A percentile compares a stretch with the other conserved stretches of the same genome.
Conservation (phyloP, 2,329 filamentous ascomycete species). For the Neofusicoccum cordaticola region DNA sequence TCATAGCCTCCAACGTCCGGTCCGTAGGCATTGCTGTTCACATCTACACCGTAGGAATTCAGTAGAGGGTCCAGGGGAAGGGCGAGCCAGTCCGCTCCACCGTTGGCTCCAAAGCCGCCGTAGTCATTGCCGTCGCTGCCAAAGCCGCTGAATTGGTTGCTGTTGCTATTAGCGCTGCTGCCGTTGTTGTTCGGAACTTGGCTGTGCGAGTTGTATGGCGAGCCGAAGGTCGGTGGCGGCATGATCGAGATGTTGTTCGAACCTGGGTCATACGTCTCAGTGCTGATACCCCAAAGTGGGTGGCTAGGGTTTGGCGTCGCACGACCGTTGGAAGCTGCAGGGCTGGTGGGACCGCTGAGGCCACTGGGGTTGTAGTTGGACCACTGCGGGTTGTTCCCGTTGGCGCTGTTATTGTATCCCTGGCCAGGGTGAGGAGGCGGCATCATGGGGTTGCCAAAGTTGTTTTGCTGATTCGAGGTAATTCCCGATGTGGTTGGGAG, state of each 20-base stretch:
- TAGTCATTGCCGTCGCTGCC: constrained; percentile 16
- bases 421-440: constrained; percentile 11
- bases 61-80: constrained; percentile 61
- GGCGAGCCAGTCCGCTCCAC: constrained; percentile 55
- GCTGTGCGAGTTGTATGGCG: constrained; percentile 2
- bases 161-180: constrained; percentile 19
- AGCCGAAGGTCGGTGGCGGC: constrained; percentile 41
- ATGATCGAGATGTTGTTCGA: constrained; percentile 46
- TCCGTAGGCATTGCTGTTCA: constrained; percentile 55
- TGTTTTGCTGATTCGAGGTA: constrained; percentile 18
- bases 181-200: constrained; percentile 9
- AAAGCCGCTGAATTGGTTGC: constrained; percentile 19
- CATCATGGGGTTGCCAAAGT: constrained; percentile 2
- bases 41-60: constrained; percentile 56
- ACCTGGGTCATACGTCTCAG: constrained; percentile 44
- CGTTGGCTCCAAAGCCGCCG: constrained; percentile 5
- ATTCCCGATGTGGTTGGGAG: constrained; percentile 18
- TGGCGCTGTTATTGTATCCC: not conserved
- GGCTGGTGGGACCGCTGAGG: constrained; percentile 50
- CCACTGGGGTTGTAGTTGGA: constrained; percentile 49
- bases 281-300: constrained; percentile 44
- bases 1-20: constrained; percentile 62
- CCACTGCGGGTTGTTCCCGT: constrained; percentile 1
- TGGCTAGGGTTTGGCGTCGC: constrained; percentile 28
- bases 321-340: constrained; percentile 30